Conservation (phyloP, 2,329 filamentous ascomycete species). For the Tolypocladium ophioglossoides region DNA sequence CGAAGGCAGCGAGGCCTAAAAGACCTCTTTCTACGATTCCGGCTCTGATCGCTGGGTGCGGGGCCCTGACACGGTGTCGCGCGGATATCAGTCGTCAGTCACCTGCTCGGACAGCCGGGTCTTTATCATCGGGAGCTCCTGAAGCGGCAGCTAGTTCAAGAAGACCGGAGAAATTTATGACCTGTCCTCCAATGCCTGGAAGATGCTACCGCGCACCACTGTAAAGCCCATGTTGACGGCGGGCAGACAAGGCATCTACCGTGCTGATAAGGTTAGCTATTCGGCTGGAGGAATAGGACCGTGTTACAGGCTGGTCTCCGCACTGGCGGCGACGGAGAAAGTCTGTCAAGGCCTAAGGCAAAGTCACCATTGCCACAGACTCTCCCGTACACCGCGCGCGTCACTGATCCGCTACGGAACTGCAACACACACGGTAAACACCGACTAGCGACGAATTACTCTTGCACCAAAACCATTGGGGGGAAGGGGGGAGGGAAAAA, state of each 20-base stretch:
- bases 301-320: slow-evolving; percentile 47
- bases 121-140: slow-evolving; percentile 48
- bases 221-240: slow-evolving; percentile 41
- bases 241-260: slow-evolving; percentile 37
- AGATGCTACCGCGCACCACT: slow-evolving; percentile 26
- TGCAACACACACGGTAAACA: slow-evolving; percentile 45
- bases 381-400: slow-evolving; percentile 20
- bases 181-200: slow-evolving; percentile 34
- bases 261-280: slow-evolving; percentile 22
- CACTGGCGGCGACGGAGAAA: slow-evolving; percentile 6
- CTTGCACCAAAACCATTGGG: slow-evolving; percentile 18
- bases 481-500: too few species aligned
- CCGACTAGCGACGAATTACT: slow-evolving; percentile 43
- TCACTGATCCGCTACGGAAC: slow-evolving; percentile 35
- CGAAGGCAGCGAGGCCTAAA: slow-evolving; percentile 38
- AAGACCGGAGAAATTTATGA: slow-evolving; percentile 49
- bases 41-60: slow-evolving; percentile 24
- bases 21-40: slow-evolving; percentile 37
- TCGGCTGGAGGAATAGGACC: slow-evolving; percentile 32
- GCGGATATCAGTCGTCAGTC: slow-evolving; percentile 42
- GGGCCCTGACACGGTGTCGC: slow-evolving; percentile 32
- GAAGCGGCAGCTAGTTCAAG: slow-evolving; percentile 32
- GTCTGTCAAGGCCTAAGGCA: slow-evolving; percentile 7
- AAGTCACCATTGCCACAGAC: slow-evolving; percentile 10
- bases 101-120: slow-evolving; percentile 41